Evolutionary conservation across 2,329 filamentous ascomycete genomes (phyloP), one percentile per base, ranked within the genome.

Genomic region (Pyricularia grisea): DNA sequence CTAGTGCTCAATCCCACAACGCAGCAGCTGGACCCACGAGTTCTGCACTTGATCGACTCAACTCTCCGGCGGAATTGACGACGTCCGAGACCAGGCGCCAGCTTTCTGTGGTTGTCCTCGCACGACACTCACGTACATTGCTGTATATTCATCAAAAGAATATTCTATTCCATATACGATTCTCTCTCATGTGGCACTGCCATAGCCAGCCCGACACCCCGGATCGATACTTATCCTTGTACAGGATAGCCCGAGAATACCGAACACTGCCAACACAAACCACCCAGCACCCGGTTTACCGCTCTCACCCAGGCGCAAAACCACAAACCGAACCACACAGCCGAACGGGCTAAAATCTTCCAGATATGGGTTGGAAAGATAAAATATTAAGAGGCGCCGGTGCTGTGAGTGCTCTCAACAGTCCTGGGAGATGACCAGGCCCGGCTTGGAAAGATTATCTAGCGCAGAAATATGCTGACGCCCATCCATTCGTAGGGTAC

Each of bases 401-500:
- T 61, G 58, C 58, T n/a, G 58, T 61, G 7, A 25, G 58, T 61
- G 2, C 58, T 61, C 11, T 23, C 17, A 5, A 23, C 20, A 61
- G 10, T 61, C 10, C 12, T n/a, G 42, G 42, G 17, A n/a, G 42
- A 9, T 50, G 20, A 17, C 42, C 42, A n/a, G 42, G 42, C 42
- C 33, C 20, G 20, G 6, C 20, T 50, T 50, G 42, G 42, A n/a
- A 5, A 50, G 3, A n/a, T 50, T 50, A n/a, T 50, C 33, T 14
- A 36, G 42, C 3, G 17, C 36, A 50, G 42, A 55, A 25, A 31
- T n/a, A 25, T 28, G 3, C 65, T 67, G 36, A 67, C 36, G 65
- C 11, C 33, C 12, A 14, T 12, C 14, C 20, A 11, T 20, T n/a
- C 33, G 68, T 70, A 87, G 85, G 79, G 79, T 70, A 78, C 79